A percentile compares a stretch with the other conserved stretches of the same genome.
Conservation (phyloP, 768 basidiomycete genomes). For the Hysterangium stoloniferum region DNA sequence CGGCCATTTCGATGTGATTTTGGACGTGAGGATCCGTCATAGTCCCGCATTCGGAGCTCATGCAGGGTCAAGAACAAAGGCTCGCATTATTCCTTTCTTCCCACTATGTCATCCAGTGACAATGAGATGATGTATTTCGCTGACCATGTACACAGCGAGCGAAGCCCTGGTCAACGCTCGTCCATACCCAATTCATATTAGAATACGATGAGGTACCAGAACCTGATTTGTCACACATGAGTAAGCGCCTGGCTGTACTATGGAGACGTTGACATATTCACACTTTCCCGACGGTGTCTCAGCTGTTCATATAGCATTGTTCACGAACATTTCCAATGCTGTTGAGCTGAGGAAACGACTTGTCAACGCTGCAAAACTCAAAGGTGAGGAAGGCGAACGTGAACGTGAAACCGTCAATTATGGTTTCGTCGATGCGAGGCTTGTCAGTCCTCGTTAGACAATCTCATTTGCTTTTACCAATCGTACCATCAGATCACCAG, state of each 20-base stretch:
- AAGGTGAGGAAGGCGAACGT: conserved; percentile 51
- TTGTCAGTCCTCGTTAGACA: conserved; percentile 43
- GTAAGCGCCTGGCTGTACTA: conserved; percentile 21
- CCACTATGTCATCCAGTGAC: background rate
- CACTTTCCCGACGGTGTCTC: conserved; percentile 37
- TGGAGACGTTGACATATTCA: conserved; percentile 51
- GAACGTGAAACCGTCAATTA: conserved; percentile 81
- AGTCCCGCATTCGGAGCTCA: too few relatives aligned
- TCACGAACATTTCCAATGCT: conserved; percentile 59
- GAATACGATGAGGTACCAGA: background rate
- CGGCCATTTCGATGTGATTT: too few relatives aligned
- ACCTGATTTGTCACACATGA: too few relatives aligned
- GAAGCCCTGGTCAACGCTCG: background rate
- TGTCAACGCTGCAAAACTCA: conserved; percentile 55
- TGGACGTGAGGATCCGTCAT: too few relatives aligned
- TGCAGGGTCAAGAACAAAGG: too few relatives aligned
- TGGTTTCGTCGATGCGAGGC: conserved; percentile 79
- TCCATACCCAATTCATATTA: background rate
- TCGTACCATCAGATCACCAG: conserved; percentile 61
- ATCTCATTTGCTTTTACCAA: background rate
- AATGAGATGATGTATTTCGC: background rate
- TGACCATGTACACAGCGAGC: background rate
- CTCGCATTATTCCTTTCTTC: too few relatives aligned
- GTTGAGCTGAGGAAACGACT: conserved; percentile 55
- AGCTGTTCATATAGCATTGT: conserved; percentile 55